phyloP scores from a whole-genome alignment of 176 grass and related monocot species.

The Carex myosuroides region DNA sequence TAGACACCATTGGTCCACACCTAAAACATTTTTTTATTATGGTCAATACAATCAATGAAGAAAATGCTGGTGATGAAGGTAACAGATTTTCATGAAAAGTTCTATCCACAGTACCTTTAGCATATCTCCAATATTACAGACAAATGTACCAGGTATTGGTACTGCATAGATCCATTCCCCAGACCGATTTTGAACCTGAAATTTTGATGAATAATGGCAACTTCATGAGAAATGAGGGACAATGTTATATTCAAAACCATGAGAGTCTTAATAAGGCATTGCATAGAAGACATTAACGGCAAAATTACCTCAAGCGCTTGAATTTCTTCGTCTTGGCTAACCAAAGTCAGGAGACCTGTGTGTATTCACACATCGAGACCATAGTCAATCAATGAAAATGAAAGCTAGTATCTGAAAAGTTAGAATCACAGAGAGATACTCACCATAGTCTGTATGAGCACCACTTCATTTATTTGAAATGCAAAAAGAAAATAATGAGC shows the following conservation, averaged over 20 bases:
- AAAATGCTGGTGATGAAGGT: background rate
- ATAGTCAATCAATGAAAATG: background rate
- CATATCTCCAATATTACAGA: conserved; percentile 95
- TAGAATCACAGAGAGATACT: conserved; percentile 21
- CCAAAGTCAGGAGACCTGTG: conserved; percentile 76
- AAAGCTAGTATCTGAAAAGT: background rate
- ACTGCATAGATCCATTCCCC: conserved; percentile 84
- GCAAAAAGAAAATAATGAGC: conserved; percentile 19
- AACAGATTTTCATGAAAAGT: background rate
- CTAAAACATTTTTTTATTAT: conserved; percentile 22
- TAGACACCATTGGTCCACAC: conserved; percentile 95
- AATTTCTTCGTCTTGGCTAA: conserved; percentile 88
- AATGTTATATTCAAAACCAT: background rate
- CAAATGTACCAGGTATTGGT: conserved; percentile 74
- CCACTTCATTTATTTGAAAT: conserved; percentile 51
- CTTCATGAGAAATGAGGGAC: background rate
- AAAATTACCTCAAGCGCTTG: conserved; percentile 83
- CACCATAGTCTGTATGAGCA: conserved; percentile 96
- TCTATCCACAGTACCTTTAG: conserved; percentile 45
- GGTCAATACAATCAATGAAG: conserved; percentile 11
- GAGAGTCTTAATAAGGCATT: background rate
- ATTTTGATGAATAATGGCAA: background rate
- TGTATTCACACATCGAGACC: background rate
- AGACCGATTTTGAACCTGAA: conserved; percentile 66
- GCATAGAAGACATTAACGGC: background rate